Evolutionary conservation across 208 protist species (phyloP).

Genomic region (Trypanosoma scelopori): DNA sequence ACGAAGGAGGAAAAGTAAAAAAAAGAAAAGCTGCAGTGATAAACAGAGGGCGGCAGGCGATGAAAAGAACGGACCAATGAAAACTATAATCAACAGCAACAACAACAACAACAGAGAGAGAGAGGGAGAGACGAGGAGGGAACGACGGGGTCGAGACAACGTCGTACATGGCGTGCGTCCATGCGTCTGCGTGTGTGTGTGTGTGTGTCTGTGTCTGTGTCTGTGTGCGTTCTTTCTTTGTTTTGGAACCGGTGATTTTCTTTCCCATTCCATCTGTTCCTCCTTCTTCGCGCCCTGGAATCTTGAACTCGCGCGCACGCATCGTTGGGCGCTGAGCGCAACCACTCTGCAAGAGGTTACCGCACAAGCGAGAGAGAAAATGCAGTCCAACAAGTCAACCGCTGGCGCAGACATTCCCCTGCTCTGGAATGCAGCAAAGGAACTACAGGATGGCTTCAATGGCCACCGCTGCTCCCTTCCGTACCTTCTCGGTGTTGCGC

Average conservation of each 20-base stretch:
- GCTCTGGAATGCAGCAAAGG: constrained; percentile 55
- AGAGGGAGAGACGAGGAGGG: not conserved
- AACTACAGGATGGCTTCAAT: constrained; percentile 47
- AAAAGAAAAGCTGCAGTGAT: not conserved
- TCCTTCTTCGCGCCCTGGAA: no score
- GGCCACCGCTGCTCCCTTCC: constrained; percentile 36
- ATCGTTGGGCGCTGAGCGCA: no score
- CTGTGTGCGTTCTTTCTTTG: no score
- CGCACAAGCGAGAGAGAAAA: constrained; percentile 4
- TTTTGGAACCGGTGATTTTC: no score
- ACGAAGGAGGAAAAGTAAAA: no score
- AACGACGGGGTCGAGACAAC: constrained; percentile 1
- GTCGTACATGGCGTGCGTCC: not conserved
- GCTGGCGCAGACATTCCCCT: constrained; percentile 25
- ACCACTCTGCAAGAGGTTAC: not conserved
- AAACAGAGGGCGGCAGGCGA: no score
- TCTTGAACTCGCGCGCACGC: no score
- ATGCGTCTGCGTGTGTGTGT: no score
- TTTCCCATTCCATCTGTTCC: no score
- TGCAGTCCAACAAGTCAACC: constrained; percentile 1
- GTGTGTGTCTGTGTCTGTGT: no score
- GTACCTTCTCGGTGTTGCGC: constrained; percentile 41
- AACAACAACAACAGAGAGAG: not conserved
- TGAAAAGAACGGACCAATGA: no score
- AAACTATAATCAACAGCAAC: not conserved